Conservation (phyloP, 768 basidiomycete species). For the Tephrocybe sp. region DNA sequence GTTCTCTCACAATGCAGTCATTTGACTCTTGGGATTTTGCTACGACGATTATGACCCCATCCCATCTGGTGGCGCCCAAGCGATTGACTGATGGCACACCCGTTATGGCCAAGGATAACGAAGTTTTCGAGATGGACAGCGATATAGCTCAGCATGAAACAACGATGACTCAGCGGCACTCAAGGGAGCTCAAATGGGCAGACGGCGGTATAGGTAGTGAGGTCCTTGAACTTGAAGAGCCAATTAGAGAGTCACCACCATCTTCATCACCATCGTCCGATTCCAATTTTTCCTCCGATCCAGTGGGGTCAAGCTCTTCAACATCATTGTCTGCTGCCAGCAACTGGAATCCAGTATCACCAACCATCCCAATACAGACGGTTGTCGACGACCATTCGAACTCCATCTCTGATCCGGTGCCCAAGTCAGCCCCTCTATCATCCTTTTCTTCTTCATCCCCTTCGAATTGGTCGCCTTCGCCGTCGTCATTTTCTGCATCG, state of each 20-base stretch:
- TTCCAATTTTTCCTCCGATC: constrained; percentile 9
- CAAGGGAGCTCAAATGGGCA: constrained; percentile 20
- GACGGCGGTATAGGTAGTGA: not conserved
- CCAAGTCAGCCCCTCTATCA: not conserved
- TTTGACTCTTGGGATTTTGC: constrained; percentile 84
- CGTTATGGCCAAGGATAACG: constrained; percentile 20
- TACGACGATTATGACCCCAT: constrained; percentile 34
- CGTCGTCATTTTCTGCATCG: constrained; percentile 5
- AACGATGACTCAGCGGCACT: constrained; percentile 7
- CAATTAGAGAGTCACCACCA: constrained; percentile 4
- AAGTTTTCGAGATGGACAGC: constrained; percentile 38
- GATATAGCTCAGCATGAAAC: constrained; percentile 15
- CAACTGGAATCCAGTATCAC: constrained; percentile 4
- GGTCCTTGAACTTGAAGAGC: not conserved
- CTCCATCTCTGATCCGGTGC: not conserved
- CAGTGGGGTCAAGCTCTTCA: constrained; percentile 6
- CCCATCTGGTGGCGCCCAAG: constrained; percentile 35
- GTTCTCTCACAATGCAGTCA: constrained; percentile 39
- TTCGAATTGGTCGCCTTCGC: constrained; percentile 6
- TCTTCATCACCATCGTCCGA: constrained; percentile 17
- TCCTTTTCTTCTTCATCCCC: constrained; percentile 8
- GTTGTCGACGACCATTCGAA: not conserved
- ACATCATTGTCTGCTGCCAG: constrained; percentile 20
- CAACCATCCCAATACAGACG: not conserved
- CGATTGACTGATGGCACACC: constrained; percentile 24